These are phyloP conservation scores for Nevesoporus exiguus DNA, from an alignment of 768 basidiomycete species.

Conservation along the genomic window DNA sequence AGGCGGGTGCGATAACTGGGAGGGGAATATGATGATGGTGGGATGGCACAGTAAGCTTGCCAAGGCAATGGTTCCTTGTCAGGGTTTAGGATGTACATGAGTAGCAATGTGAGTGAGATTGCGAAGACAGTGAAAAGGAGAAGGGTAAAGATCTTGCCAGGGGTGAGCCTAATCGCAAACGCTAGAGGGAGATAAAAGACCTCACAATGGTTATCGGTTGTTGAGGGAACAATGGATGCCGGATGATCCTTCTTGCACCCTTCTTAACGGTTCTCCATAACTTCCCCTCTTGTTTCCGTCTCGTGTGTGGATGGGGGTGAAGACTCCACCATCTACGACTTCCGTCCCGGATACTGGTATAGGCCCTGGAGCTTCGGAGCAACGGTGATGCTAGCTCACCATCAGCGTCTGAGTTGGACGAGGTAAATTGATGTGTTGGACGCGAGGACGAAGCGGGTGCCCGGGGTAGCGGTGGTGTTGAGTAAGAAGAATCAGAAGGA, in stretches of 20 bases:
- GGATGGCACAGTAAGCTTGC: slow-evolving; percentile 86
- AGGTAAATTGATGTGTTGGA: slow-evolving; percentile 45
- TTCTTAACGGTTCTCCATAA: slow-evolving; percentile 51
- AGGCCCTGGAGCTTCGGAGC: slow-evolving; percentile 27
- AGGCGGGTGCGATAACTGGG: slow-evolving; percentile 42
- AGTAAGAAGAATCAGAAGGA: slow-evolving; percentile 29
- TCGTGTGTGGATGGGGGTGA: slow-evolving; percentile 39
- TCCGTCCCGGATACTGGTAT: slow-evolving; percentile 43
- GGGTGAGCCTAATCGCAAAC: slow-evolving; percentile 19
- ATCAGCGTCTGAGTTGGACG: slow-evolving; percentile 60
- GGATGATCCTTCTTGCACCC: slow-evolving; percentile 51
- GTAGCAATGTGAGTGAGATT: slow-evolving; percentile 76
- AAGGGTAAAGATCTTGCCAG: slow-evolving; percentile 58
- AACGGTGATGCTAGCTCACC: slow-evolving; percentile 52
- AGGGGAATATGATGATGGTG: slow-evolving; percentile 43
- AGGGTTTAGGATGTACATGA: slow-evolving; percentile 92
- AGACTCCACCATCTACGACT: slow-evolving; percentile 56
- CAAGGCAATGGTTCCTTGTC: slow-evolving; percentile 95
- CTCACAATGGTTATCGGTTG: slow-evolving; percentile 80
- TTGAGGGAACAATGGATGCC: slow-evolving; percentile 74
- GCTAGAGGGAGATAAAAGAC: slow-evolving; percentile 10
- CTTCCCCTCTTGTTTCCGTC: slow-evolving; percentile 49
- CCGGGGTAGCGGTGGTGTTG: slow-evolving; percentile 62
- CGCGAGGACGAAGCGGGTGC: slow-evolving; percentile 55
- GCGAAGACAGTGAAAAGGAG: slow-evolving; percentile 79